phyloP scores from a whole-genome alignment of 371 early-diverging fungal genomes.

The Apophysomyces sp. region DNA sequence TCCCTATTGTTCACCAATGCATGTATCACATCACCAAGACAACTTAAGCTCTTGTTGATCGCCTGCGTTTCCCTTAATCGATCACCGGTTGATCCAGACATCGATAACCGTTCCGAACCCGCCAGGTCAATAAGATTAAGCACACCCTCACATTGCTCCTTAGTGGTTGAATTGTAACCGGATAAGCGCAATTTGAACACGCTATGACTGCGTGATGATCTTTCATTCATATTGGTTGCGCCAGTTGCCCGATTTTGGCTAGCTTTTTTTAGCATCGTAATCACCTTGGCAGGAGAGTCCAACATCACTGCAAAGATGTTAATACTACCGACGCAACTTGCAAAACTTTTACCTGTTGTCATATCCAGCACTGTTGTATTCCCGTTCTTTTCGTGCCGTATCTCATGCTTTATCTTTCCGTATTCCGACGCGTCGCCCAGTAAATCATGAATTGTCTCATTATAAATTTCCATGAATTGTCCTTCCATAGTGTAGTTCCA shows the following conservation, averaged over 20 bases:
- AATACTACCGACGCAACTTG: background rate
- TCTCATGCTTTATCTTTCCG: conserved; percentile 74
- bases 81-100: conserved; percentile 89
- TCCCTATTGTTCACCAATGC: conserved; percentile 80
- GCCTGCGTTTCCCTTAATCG: conserved; percentile 94
- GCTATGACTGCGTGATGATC: conserved; percentile 95
- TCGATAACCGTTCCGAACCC: conserved; percentile 92
- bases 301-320: conserved; percentile 38
- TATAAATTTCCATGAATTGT: conserved; percentile 94
- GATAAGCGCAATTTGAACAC: conserved; percentile 84
- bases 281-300: conserved; percentile 72
- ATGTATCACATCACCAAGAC: conserved; percentile 93
- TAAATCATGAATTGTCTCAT: conserved; percentile 84
- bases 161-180: conserved; percentile 72
- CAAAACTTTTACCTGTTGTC: conserved; percentile 49
- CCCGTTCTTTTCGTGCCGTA: conserved; percentile 71
- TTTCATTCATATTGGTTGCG: conserved; percentile 91
- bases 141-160: conserved; percentile 71
- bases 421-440: conserved; percentile 41
- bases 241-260: conserved; percentile 86
- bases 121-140: conserved; percentile 97
- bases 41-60: conserved; percentile 95
- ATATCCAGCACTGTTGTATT: conserved; percentile 81
- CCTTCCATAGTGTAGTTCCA: conserved; percentile 90
- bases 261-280: conserved; percentile 70